A percentile compares a stretch with the other conserved stretches of the same genome.
phyloP scores from a whole-genome alignment of 1,284 basidiomycete genomes.

The Filobasidium uniguttulatum region DNA sequence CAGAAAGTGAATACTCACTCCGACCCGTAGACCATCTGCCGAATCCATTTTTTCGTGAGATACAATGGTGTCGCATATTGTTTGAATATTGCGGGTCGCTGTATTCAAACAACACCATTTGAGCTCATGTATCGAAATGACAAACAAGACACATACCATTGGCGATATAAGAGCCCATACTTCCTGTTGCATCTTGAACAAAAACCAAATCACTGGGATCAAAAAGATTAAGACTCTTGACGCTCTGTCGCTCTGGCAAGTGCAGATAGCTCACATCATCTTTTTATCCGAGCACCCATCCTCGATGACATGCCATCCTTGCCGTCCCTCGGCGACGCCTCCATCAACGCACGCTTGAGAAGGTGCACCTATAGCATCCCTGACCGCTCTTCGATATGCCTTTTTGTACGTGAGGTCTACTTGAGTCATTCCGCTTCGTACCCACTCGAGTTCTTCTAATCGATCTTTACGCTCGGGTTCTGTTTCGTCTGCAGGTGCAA shows the following conservation, averaged over 20 bases:
- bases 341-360: not conserved
- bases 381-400: not conserved
- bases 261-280: constrained; percentile 12
- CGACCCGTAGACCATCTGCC: constrained; percentile 76
- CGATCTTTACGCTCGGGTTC: not conserved
- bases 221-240: too few species aligned
- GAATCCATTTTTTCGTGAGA: constrained; percentile 79
- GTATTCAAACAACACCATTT: constrained; percentile 54
- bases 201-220: constrained; percentile 55
- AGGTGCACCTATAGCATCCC: not conserved
- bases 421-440: not conserved
- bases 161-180: constrained; percentile 39
- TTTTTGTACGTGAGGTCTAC: not conserved
- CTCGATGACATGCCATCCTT: not conserved
- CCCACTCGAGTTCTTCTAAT: not conserved
- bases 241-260: too few species aligned
- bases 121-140: constrained; percentile 33
- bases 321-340: not conserved
- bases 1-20: constrained; percentile 44
- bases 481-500: not conserved
- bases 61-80: constrained; percentile 91
- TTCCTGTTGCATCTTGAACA: constrained; percentile 81
- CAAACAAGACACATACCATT: constrained; percentile 15
- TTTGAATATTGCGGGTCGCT: constrained; percentile 95
- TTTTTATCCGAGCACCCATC: constrained; percentile 7